Conservation (phyloP, 2,329 filamentous ascomycete species). For the Cladorrhinum sp. region DNA sequence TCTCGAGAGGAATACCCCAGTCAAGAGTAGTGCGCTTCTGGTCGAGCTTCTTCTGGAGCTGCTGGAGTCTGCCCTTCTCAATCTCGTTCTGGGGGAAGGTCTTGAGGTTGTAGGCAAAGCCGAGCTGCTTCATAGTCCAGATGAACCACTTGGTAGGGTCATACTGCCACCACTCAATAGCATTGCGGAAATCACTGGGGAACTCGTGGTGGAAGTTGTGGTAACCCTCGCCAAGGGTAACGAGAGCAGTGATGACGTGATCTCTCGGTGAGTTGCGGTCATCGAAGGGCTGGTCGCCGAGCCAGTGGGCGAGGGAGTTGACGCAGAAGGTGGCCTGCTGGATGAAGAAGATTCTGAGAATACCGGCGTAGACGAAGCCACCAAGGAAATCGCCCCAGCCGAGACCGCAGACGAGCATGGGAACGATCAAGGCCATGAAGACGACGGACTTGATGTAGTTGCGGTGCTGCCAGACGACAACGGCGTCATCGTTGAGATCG, state of each 20-base stretch:
- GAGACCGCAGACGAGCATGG: conserved; percentile 70
- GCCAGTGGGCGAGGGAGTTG: conserved; percentile 87
- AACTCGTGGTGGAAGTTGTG: conserved; percentile 97
- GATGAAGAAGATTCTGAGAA: conserved; percentile 83
- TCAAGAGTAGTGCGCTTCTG: conserved; percentile 78
- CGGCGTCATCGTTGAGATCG: conserved; percentile 79
- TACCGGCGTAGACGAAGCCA: conserved; percentile 80
- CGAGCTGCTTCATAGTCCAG: conserved; percentile 78
- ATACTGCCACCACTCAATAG: conserved; percentile 87
- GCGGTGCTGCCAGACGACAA: conserved; percentile 85
- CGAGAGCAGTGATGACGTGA: conserved; percentile 79
- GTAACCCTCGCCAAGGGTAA: conserved; percentile 81
- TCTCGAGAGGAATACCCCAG: conserved; percentile 82
- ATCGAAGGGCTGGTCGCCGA: conserved; percentile 88
- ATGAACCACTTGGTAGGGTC: conserved; percentile 91
- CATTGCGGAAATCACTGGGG: conserved; percentile 89
- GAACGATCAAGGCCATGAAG: conserved; percentile 73
- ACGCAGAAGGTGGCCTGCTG: conserved; percentile 93
- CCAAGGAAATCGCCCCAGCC: conserved; percentile 79
- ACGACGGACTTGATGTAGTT: conserved; percentile 80
- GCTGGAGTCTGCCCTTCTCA: conserved; percentile 85
- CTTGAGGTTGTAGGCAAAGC: conserved; percentile 83
- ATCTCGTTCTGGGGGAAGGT: conserved; percentile 90
- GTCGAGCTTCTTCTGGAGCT: conserved; percentile 89
- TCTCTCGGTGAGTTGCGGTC: conserved; percentile 89